Base-by-base conservation (phyloP, 495 filamentous ascomycete genomes). In the Polyplosphaeria fusca region DNA sequence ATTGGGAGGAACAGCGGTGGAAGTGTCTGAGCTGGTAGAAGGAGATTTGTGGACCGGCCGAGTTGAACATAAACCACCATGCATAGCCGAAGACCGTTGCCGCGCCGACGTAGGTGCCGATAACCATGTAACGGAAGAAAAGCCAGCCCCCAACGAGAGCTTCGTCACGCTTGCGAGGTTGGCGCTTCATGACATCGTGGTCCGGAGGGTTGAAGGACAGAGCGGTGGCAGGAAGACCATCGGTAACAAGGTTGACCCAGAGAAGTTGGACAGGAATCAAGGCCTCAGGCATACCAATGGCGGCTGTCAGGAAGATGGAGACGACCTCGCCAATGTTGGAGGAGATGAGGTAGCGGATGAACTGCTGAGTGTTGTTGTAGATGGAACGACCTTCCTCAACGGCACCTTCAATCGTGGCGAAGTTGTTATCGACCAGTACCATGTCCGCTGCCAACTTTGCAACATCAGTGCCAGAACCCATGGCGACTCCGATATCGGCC, bases 301-400 rank as follows among this genome's bases (percentile, higher is more conserved):
- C 94, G 24, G 94, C 94, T 18, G 94, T 99, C 68, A 99, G 72
- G 82, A 99, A 99, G 71, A 99, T 99, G 16, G 94, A 99, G 9
- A 99, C 94, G 27, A 99, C 94, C 70, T 99, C 94, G 71, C 94
- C 94, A 45, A 99, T 99, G 75, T 99, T 99, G 26, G 91, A 96
- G 7, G 91, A 96, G 71, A 99, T 99, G 45, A 99, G 79, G 70
- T 99, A 99, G 24, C 94, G 88, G 72, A 99, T 99, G 71, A 99
- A 99, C 69, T 99, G 94, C 69, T 99, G 94, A 2, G 94, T 99
- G 79, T 99, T 99, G 84, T 92, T 96, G 79, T 95, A 99, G 76
- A 99, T 99, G 27, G 91, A 91, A 48, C 94, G 86, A 48, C 94
- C 94, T 72, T 99, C 94, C 72, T 96, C 93, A 47, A 99, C 91